Conservation (phyloP, 192 early-diverging fungal genomes). For the Backusella macrospora region DNA sequence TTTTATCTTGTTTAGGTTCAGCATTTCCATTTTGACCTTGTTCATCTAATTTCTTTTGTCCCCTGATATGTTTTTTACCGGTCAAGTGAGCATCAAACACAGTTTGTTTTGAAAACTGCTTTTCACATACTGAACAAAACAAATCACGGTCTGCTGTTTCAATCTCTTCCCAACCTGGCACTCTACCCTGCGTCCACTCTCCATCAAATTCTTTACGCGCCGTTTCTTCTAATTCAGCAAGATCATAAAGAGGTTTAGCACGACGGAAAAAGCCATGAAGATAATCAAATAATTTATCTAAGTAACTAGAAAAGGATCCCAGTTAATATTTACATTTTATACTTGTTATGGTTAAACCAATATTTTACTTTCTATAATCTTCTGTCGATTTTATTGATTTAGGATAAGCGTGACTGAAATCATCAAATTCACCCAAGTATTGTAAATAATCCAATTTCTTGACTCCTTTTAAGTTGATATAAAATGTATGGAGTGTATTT, state of each 20-base stretch:
- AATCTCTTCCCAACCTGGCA: slow-evolving; percentile 67
- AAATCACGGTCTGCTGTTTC: slow-evolving; percentile 46
- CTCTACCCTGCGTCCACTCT: slow-evolving; percentile 58
- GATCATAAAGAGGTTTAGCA: slow-evolving; percentile 76
- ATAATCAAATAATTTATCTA: slow-evolving; percentile 65
- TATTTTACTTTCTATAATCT: slow-evolving; percentile 60
- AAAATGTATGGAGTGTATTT: slow-evolving; percentile 76
- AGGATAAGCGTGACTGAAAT: slow-evolving; percentile 54
- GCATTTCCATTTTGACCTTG: slow-evolving; percentile 28
- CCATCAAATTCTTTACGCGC: slow-evolving; percentile 60
- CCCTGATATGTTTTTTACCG: slow-evolving; percentile 93
- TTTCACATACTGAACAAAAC: slow-evolving; percentile 77
- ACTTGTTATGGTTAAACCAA: background rate
- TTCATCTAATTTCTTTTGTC: slow-evolving; percentile 50
- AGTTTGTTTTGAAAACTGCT: slow-evolving; percentile 81
- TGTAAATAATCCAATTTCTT: slow-evolving; percentile 66
- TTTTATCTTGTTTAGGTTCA: slow-evolving; percentile 50
- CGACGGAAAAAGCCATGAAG: slow-evolving; percentile 74
- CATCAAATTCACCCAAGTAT: slow-evolving; percentile 69
- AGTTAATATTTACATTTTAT: background rate
- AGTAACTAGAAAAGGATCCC: slow-evolving; percentile 50
- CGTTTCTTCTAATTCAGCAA: slow-evolving; percentile 54
- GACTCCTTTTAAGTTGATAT: slow-evolving; percentile 77
- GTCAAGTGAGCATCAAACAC: slow-evolving; percentile 85
- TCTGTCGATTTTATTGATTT: slow-evolving; percentile 58